Evolutionary conservation across 2,329 filamentous ascomycete species (phyloP), one percentile per base, ranked within the genome.

Genomic region (Fusarium sp.): DNA sequence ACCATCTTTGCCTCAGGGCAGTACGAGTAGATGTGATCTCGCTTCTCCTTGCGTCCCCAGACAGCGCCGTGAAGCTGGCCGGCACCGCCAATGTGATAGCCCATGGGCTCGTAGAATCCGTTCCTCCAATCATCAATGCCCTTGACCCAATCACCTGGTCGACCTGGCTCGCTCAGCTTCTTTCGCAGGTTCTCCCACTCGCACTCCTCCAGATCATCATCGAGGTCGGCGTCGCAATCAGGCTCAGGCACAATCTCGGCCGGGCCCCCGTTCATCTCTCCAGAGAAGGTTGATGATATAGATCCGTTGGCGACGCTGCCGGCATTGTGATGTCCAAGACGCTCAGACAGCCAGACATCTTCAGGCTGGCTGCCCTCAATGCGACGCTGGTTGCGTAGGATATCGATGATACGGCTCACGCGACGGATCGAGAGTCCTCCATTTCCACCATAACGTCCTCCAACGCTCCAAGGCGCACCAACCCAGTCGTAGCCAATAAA

Each of bases 1-100:
- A 85, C 88, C 84, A 90, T 87, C 82, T 90, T 90, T 33, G 90
- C 83, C 77, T 90, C 89, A 1, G 89, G 89, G 70, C 88, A 90
- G 78, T 90, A 90, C 25, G 85, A 82, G 85, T 86, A 90, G 54
- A 90, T 86, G 69, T 88, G 85, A 37, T 57, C 54, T 9, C 54
- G 54, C 70, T 84, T 83, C 30, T 88, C 81, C 76, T 70, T 84
- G 80, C 0, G 84, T 30, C 86, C 86, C 87, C 87, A 90, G 47
- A 90, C 84, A 1, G 79, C 81, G 14, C 76, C 69, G 70, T 87
- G 86, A 20, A 90, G 79, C 60, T 78, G 83, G 12, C 76, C 77
- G 60, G 88, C 88, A 64, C 85, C 85, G n/a, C 85, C 85, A 27
- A 86, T 88, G 77, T 90, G 88, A 77, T 89, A 90, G 50, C 89